Evolutionary conservation across 2,329 filamentous ascomycete species (phyloP).

Genomic region (Talaromyces atroroseus): DNA sequence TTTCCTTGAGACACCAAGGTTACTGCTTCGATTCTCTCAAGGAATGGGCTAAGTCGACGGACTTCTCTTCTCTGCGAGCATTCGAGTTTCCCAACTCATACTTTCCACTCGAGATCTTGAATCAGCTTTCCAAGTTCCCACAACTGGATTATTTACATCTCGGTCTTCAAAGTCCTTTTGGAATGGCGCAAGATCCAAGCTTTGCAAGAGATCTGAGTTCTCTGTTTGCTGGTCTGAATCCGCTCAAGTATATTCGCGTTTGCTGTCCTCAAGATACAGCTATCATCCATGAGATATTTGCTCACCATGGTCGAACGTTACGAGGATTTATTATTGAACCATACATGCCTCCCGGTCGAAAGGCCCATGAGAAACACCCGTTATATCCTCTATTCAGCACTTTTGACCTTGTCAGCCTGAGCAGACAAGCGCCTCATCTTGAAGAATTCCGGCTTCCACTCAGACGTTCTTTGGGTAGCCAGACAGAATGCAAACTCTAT

Average conservation of each 20-base stretch:
- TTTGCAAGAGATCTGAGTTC: neutral
- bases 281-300: slow-evolving; percentile 1
- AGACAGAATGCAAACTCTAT: slow-evolving; percentile 15
- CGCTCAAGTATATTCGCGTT: slow-evolving; percentile 4
- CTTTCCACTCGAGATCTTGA: neutral
- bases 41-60: neutral
- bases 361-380: neutral
- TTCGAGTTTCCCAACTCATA: neutral
- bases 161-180: neutral
- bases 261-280: slow-evolving; percentile 3
- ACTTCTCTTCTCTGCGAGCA: slow-evolving; percentile 3
- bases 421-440: slow-evolving; percentile 9
- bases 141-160: too few relatives aligned
- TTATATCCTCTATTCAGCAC: neutral
- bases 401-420: slow-evolving; percentile 7
- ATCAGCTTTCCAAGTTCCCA: too few relatives aligned
- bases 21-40: neutral
- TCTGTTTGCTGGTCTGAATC: neutral
- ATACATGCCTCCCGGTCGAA: neutral
- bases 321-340: neutral
- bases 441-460: slow-evolving; percentile 13
- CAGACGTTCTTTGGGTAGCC: slow-evolving; percentile 9
- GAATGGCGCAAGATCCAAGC: neutral
- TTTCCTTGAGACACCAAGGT: neutral
- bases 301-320: neutral